Percentiles rank a stretch among this genome's conserved stretches.
Evolutionary conservation across 768 basidiomycete genomes (phyloP).

Genomic region (Pleurotus tuber-regium): DNA sequence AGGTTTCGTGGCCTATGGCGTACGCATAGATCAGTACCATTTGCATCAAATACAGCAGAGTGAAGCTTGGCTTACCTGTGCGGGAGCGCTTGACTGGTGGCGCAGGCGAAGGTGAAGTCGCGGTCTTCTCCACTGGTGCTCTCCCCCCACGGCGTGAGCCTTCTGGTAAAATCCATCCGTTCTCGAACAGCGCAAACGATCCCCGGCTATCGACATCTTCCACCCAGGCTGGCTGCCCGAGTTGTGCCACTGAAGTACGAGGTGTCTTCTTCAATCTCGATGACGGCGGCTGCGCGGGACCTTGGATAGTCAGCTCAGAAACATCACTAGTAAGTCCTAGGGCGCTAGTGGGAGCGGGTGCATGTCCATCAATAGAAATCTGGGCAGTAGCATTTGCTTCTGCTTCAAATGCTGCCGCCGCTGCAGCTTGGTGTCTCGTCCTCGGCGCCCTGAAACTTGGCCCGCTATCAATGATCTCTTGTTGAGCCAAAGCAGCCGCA

Average conservation of each 20-base stretch:
- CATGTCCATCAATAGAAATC: neutral
- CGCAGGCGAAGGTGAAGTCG: constrained; percentile 33
- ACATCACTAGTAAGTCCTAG: constrained; percentile 3
- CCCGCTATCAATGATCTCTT: constrained; percentile 31
- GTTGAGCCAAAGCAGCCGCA: constrained; percentile 12
- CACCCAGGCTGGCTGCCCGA: constrained; percentile 49
- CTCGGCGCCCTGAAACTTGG: constrained; percentile 49
- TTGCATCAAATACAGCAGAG: neutral
- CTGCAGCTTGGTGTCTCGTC: constrained; percentile 43
- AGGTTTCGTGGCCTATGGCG: constrained; percentile 27
- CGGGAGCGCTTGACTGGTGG: constrained; percentile 52
- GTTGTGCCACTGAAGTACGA: constrained; percentile 22
- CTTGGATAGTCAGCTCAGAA: neutral
- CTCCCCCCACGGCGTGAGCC: constrained; percentile 68
- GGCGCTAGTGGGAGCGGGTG: no score
- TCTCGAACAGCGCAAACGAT: constrained; percentile 80
- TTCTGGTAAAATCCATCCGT: constrained; percentile 83
- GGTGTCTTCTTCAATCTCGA: constrained; percentile 13
- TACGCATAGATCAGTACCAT: constrained; percentile 26
- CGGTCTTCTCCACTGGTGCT: constrained; percentile 39
- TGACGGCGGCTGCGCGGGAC: neutral
- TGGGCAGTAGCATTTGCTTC: constrained; percentile 13
- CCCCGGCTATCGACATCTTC: constrained; percentile 68
- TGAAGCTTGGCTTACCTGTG: constrained; percentile 29
- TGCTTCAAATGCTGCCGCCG: constrained; percentile 40